Conservation (phyloP, 345 rosid genomes). For the Camelina hispida region DNA sequence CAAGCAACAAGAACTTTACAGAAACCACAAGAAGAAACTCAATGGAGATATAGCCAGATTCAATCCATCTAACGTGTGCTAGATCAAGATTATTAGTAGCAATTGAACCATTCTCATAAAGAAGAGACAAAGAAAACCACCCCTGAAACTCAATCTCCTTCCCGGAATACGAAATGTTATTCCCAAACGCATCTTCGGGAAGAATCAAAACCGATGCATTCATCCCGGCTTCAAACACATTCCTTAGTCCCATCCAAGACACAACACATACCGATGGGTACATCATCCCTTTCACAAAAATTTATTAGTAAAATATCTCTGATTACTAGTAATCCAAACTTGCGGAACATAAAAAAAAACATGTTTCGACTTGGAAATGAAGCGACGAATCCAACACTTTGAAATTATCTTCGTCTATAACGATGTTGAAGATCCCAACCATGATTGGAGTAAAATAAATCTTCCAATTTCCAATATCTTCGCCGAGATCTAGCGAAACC, state of each 20-base stretch:
- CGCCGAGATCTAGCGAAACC: slow-evolving; percentile 49
- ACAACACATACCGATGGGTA: slow-evolving; percentile 68
- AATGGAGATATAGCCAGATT: slow-evolving; percentile 56
- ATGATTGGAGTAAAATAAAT: slow-evolving; percentile 66
- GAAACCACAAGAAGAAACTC: slow-evolving; percentile 61
- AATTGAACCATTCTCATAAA: slow-evolving; percentile 59
- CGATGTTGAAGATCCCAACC: slow-evolving; percentile 63
- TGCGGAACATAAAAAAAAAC: slow-evolving; percentile 51
- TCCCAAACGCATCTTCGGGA: slow-evolving; percentile 91
- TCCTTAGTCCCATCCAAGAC: slow-evolving; percentile 71
- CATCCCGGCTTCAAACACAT: slow-evolving; percentile 68
- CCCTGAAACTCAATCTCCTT: slow-evolving; percentile 51
- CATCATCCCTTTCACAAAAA: slow-evolving; percentile 57
- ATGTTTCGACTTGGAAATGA: slow-evolving; percentile 69
- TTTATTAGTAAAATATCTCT: not conserved
- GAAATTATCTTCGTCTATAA: slow-evolving; percentile 61
- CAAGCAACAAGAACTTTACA: slow-evolving; percentile 62
- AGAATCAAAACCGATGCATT: slow-evolving; percentile 61
- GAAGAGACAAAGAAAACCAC: slow-evolving; percentile 49
- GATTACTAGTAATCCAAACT: not conserved
- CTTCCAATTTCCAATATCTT: slow-evolving; percentile 58
- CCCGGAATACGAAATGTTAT: slow-evolving; percentile 56
- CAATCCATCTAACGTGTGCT: slow-evolving; percentile 58
- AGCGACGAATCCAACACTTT: slow-evolving; percentile 85
- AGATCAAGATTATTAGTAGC: slow-evolving; percentile 47